Evolutionary conservation across 2,329 filamentous ascomycete species (phyloP).

Genomic region (Aspergillus hiratsukae): DNA sequence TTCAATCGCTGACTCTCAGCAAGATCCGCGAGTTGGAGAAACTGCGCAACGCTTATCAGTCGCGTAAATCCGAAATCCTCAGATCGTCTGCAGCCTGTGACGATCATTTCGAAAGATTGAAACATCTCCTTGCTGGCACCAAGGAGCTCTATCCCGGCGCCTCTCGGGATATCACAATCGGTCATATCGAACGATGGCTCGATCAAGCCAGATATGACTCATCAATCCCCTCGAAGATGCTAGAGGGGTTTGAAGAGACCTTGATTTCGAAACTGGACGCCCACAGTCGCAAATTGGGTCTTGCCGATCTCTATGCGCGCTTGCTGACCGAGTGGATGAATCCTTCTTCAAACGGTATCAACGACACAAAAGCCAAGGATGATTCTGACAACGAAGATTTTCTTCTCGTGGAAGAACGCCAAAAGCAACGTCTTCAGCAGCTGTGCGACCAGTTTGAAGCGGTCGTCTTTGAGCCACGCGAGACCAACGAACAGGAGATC

Average conservation of each 20-base stretch:
- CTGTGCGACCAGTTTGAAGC: conserved; percentile 38
- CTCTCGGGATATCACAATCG: conserved; percentile 9
- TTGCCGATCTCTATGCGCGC: conserved; percentile 27
- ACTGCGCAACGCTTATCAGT: conserved; percentile 14
- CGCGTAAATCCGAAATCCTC: conserved; percentile 14
- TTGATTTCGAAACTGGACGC: conserved; percentile 31
- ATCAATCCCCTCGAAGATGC: conserved; percentile 29
- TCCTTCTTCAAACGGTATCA: background rate
- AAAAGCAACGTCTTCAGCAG: conserved; percentile 34
- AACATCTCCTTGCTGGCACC: conserved; percentile 6
- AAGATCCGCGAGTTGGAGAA: conserved; percentile 27
- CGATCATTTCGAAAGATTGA: conserved; percentile 4
- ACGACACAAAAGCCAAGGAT: conserved; percentile 7
- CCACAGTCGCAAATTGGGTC: conserved; percentile 32
- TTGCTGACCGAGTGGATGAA: conserved; percentile 41
- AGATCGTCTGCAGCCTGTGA: background rate
- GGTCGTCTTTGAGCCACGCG: conserved; percentile 35
- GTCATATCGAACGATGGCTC: conserved; percentile 33
- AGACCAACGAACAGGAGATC: conserved; percentile 31
- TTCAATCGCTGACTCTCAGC: conserved; percentile 18
- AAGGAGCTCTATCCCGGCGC: conserved; percentile 14
- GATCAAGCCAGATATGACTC: conserved; percentile 36
- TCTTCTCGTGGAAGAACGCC: conserved; percentile 28
- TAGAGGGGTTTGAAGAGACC: conserved; percentile 28
- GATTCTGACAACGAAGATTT: conserved; percentile 21